Conservation (phyloP, 2,329 filamentous ascomycete species). For the Metarhizium brunneum region DNA sequence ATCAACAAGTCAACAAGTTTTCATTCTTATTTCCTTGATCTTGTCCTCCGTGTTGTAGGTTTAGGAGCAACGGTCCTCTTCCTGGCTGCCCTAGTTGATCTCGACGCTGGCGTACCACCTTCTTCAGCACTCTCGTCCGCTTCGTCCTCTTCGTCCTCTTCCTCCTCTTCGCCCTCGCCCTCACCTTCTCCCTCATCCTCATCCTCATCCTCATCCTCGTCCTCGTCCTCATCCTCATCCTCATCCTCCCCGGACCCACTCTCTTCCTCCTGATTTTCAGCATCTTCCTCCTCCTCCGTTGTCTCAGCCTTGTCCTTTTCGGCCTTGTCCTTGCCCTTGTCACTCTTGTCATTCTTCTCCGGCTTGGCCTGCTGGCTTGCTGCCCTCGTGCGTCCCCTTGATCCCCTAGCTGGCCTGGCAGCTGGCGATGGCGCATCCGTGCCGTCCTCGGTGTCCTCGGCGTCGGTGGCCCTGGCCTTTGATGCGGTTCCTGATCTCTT, state of each 20-base stretch:
- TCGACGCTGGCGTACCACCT: constrained; percentile 26
- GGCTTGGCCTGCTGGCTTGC: constrained; percentile 31
- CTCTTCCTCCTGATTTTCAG: constrained; percentile 12
- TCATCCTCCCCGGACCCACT: constrained; percentile 18
- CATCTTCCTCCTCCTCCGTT: constrained; percentile 12
- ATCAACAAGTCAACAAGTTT: constrained; percentile 2
- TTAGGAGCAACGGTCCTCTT: constrained; percentile 4
- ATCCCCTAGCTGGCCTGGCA: constrained; percentile 30
- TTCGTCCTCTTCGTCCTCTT: constrained; percentile 17
- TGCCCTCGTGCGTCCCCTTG: constrained; percentile 33
- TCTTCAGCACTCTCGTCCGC: constrained; percentile 11
- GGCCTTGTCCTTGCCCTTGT: constrained; percentile 26
- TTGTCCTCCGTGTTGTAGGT: constrained; percentile 3
- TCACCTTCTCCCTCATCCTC: constrained; percentile 7
- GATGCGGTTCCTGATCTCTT: constrained; percentile 31
- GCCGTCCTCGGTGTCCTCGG: constrained; percentile 38
- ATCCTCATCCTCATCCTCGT: neutral
- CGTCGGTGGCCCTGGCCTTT: constrained; percentile 31
- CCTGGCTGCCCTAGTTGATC: constrained; percentile 12
- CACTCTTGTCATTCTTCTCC: constrained; percentile 13
- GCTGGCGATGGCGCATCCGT: constrained; percentile 28
- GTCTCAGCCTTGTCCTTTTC: constrained; percentile 25
- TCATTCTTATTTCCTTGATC: constrained; percentile 3
- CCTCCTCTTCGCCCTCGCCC: constrained; percentile 19
- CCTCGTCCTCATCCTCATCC: constrained; percentile 15